phyloP scores from a whole-genome alignment of 352 stramenopile species.

The Phytophthora idaei region DNA sequence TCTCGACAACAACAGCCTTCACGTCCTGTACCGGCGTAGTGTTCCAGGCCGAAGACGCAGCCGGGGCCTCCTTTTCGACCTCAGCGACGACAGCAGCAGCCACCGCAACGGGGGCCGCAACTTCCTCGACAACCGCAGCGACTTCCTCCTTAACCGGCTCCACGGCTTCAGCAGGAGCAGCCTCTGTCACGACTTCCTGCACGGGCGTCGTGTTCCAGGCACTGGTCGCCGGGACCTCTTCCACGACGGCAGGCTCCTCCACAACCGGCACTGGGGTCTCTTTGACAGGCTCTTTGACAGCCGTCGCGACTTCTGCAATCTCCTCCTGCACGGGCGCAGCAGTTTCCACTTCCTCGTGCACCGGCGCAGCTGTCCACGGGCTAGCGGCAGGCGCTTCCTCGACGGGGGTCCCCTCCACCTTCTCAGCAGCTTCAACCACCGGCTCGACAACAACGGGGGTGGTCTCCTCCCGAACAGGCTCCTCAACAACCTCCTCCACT shows the following conservation, averaged over 20 bases:
- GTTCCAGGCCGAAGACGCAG: constrained; percentile 35
- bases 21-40: constrained; percentile 25
- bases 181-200: constrained; percentile 9
- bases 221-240: constrained; percentile 14
- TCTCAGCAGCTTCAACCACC: constrained; percentile 18
- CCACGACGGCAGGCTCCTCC: constrained; percentile 10
- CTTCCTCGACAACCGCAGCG: constrained; percentile 11
- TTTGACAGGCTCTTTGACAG: constrained; percentile 1
- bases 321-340: constrained; percentile 22
- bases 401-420: constrained; percentile 1
- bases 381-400: constrained; percentile 15
- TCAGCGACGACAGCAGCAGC: constrained; percentile 15
- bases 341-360: constrained; percentile 28
- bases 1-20: constrained; percentile 16
- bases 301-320: not conserved
- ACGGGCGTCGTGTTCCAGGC: constrained; percentile 40
- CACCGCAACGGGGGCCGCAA: constrained; percentile 9
- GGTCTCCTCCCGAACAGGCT: constrained; percentile 8
- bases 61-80: constrained; percentile 21
- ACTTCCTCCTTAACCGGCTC: constrained; percentile 23
- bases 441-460: constrained; percentile 25
- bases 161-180: constrained; percentile 6
- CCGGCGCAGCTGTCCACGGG: constrained; percentile 39
- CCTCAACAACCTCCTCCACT: constrained; percentile 21
- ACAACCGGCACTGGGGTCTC: not conserved